Percentiles rank a stretch among this genome's conserved stretches.
These are phyloP conservation scores for Mycena leptocephala DNA, from an alignment of 768 basidiomycete genomes.

Conservation along the genomic window DNA sequence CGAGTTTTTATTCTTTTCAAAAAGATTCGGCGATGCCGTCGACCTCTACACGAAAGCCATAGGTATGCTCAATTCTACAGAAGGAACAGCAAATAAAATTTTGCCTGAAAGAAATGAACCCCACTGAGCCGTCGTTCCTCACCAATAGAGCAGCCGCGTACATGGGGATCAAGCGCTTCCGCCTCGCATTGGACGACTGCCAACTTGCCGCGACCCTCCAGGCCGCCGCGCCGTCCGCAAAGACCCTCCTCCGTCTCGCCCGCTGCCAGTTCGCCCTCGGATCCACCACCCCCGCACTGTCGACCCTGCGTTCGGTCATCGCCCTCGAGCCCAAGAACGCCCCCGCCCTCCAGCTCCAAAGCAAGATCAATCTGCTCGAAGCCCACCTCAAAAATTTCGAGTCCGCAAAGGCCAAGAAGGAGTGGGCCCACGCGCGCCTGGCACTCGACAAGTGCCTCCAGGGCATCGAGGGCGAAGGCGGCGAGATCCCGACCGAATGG, in stretches of 20 bases:
- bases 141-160: conserved; percentile 92
- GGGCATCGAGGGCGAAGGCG: conserved; percentile 82
- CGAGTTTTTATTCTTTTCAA: neutral
- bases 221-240: conserved; percentile 71
- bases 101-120: conserved; percentile 64
- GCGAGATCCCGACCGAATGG: conserved; percentile 87
- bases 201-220: conserved; percentile 82
- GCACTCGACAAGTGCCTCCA: conserved; percentile 86
- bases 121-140: conserved; percentile 81
- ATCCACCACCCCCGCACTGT: conserved; percentile 75
- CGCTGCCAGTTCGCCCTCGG: conserved; percentile 90
- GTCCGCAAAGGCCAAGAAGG: conserved; percentile 67
- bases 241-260: conserved; percentile 88
- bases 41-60: conserved; percentile 85
- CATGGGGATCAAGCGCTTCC: conserved; percentile 87
- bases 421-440: conserved; percentile 87
- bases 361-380: conserved; percentile 74
- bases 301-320: conserved; percentile 75
- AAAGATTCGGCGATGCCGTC: conserved; percentile 75
- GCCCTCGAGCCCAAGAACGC: conserved; percentile 75
- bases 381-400: conserved; percentile 78
- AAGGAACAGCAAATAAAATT: conserved; percentile 9
- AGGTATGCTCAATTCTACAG: conserved; percentile 54
- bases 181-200: conserved; percentile 83
- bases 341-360: conserved; percentile 72